Evolutionary conservation across 2,329 filamentous ascomycete species (phyloP), one percentile per base, ranked within the genome.

Genomic region (Stachybotrys chartarum): DNA sequence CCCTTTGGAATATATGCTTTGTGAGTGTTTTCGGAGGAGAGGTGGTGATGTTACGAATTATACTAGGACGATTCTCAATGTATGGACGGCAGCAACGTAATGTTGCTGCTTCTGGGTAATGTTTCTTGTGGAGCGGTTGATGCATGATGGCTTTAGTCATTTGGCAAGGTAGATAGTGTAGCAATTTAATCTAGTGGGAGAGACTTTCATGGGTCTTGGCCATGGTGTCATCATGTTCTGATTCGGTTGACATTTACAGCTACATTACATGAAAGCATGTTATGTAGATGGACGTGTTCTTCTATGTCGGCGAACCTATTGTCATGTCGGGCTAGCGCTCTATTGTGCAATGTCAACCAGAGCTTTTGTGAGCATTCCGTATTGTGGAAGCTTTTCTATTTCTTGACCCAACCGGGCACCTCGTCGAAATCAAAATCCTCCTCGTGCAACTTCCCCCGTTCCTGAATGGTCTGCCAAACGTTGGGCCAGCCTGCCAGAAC

Each of bases 381-480:
- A 24, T 24, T 24, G 24, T 24, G 24, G 24, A 24, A 24, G 24
- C 24, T 24, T 24, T 24, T 24, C 24, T 55, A 70, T 18, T 62
- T 72, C 60, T 78, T 81, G 8, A 91, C 88, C 90, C 88, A 94
- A 1, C 89, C 90, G 0, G 88, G 86, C 44, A 92, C 85, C 49
- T 82, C 81, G 3, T 77, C 72, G n/a, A 91, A 82, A 55, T 84
- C 81, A 45, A 75, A 72, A 0, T 81, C 78, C 59, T 85, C 81
- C 49, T 81, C 78, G 14, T 78, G 78, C 55, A 84, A 80, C 17
- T n/a, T 47, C 45, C 35, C 35, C 60, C 82, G 81, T 39, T 81
- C 77, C 50, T 75, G 78, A 16, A 95, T 80, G 0, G 87, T 86
- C 55, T 84, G 78, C 79, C 86, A 91, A 1, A 90, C 83, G 48